phyloP scores from a whole-genome alignment of 2,329 filamentous ascomycete species.

The Alternaria arbusti region DNA sequence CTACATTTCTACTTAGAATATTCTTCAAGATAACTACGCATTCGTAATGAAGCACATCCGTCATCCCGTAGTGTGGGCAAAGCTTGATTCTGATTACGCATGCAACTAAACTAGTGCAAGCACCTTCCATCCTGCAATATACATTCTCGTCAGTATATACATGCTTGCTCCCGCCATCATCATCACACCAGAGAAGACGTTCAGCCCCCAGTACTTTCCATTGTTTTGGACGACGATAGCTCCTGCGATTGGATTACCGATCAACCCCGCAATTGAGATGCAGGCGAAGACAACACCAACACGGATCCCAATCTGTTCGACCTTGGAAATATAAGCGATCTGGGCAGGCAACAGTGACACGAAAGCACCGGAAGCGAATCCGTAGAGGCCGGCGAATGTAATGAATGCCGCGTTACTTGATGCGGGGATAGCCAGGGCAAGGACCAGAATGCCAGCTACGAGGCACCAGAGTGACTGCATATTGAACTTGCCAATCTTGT shows the following conservation, averaged over 20 bases:
- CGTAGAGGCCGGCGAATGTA: slow-evolving; percentile 56
- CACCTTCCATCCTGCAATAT: slow-evolving; percentile 34
- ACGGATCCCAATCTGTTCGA: slow-evolving; percentile 63
- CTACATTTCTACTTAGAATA: background rate
- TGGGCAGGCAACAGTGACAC: slow-evolving; percentile 57
- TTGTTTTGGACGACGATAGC: slow-evolving; percentile 57
- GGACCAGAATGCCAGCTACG: slow-evolving; percentile 52
- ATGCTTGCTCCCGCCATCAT: slow-evolving; percentile 52
- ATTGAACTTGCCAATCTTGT: slow-evolving; percentile 63
- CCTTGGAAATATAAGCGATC: slow-evolving; percentile 50
- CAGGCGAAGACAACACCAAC: slow-evolving; percentile 60
- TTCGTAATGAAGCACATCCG: background rate
- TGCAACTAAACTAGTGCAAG: background rate
- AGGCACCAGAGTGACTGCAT: slow-evolving; percentile 40
- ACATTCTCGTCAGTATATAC: slow-evolving; percentile 37
- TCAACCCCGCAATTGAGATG: slow-evolving; percentile 53
- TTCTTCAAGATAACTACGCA: background rate
- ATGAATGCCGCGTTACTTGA: slow-evolving; percentile 53
- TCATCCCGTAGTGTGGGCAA: background rate
- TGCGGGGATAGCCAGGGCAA: slow-evolving; percentile 58
- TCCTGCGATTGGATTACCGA: slow-evolving; percentile 58
- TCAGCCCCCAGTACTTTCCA: slow-evolving; percentile 64
- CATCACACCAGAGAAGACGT: slow-evolving; percentile 69
- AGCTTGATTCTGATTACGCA: background rate
- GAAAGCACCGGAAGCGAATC: slow-evolving; percentile 60